Evolutionary conservation across 2,329 filamentous ascomycete genomes (phyloP).

Genomic region (Arthrocladium fulminans): DNA sequence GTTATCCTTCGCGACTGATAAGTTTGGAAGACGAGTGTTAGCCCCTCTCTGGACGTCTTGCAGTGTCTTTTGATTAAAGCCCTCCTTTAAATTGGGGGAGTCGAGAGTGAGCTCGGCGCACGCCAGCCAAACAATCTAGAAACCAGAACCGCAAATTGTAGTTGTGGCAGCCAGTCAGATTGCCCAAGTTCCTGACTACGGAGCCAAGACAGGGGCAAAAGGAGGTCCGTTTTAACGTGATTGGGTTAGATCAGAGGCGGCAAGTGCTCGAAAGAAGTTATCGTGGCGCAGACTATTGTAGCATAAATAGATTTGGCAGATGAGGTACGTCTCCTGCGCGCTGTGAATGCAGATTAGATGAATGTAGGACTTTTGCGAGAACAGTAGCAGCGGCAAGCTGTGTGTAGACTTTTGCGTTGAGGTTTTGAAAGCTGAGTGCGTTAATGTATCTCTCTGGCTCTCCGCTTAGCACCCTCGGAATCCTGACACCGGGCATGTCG

Average conservation of each 20-base stretch:
- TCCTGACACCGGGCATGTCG: no score
- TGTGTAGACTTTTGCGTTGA: no score
- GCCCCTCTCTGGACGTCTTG: not conserved
- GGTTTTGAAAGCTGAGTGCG: no score
- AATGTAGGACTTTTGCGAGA: no score
- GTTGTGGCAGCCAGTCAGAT: not conserved
- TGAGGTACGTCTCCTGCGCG: not conserved
- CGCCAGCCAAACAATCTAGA: not conserved
- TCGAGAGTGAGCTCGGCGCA: not conserved
- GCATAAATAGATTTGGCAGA: slow-evolving; percentile 3
- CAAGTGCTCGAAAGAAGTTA: not conserved
- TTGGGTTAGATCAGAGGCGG: not conserved
- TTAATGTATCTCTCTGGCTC: no score
- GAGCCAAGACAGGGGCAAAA: not conserved
- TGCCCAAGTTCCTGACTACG: not conserved
- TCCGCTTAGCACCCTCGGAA: no score
- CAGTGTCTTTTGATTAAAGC: not conserved
- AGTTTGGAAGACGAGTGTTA: not conserved
- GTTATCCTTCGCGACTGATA: not conserved
- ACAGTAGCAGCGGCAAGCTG: no score
- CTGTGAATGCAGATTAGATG: not conserved
- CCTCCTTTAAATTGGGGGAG: not conserved
- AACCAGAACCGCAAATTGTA: not conserved
- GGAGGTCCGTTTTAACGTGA: not conserved
- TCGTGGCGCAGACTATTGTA: slow-evolving; percentile 7